A percentile compares a stretch with the other conserved stretches of the same genome.
Evolutionary conservation across 371 early-diverging fungal species (phyloP).

Genomic region (Mucor plumbeus): DNA sequence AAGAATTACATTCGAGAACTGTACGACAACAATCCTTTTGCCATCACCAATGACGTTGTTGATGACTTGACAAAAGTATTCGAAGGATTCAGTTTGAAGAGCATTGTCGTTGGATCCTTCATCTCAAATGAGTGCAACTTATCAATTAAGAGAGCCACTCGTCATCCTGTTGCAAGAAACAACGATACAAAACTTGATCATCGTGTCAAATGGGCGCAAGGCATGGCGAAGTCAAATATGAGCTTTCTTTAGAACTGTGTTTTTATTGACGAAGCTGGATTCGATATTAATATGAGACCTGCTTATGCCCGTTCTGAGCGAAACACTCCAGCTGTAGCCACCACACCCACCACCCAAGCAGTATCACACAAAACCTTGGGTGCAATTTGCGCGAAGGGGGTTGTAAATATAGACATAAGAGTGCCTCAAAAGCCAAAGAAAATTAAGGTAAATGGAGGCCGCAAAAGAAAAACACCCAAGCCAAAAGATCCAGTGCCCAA

Average conservation of each 20-base stretch:
- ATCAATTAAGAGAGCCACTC: conserved; percentile 8
- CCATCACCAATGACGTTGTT: neutral
- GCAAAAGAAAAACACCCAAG: conserved; percentile 6
- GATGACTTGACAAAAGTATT: conserved; percentile 2
- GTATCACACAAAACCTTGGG: conserved; percentile 9
- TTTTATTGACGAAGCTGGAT: conserved; percentile 29
- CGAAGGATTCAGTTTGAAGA: conserved; percentile 9
- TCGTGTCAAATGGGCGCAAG: conserved; percentile 10
- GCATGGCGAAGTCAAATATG: conserved; percentile 1
- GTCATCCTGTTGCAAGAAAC: conserved; percentile 9
- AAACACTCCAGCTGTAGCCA: neutral
- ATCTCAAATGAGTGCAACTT: conserved; percentile 5
- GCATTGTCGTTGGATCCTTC: conserved; percentile 8
- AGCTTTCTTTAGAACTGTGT: conserved; percentile 17
- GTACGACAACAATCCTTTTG: conserved; percentile 9
- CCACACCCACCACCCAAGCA: neutral
- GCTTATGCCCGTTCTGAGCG: conserved; percentile 11
- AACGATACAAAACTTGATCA: conserved; percentile 4
- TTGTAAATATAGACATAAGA: conserved; percentile 9
- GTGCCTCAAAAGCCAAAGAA: conserved; percentile 3
- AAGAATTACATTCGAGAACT: conserved; percentile 2
- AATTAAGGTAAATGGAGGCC: conserved; percentile 4
- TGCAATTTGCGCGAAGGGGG: conserved; percentile 15
- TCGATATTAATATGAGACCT: conserved; percentile 23
- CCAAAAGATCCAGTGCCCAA: neutral